These are phyloP conservation scores for Aschersonia sp. DNA, from an alignment of 2,329 filamentous ascomycete genomes.

Conservation along the genomic window DNA sequence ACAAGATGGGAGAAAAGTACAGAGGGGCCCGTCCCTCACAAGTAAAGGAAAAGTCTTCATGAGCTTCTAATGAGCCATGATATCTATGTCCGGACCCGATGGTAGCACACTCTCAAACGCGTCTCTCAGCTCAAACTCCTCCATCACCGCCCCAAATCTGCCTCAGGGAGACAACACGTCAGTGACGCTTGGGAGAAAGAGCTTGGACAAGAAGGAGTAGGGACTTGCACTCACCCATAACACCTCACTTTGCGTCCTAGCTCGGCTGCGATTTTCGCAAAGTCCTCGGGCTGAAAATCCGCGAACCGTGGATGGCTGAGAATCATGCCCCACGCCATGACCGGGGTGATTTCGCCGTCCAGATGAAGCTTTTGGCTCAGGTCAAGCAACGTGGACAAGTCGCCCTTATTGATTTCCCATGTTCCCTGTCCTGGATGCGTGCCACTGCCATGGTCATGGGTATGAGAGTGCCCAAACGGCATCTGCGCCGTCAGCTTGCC, in stretches of 20 bases:
- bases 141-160: constrained; percentile 50
- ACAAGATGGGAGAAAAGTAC: not conserved
- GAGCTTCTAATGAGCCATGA: constrained; percentile 6
- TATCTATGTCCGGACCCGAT: constrained; percentile 5
- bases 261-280: constrained; percentile 57
- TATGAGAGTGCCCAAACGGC: constrained; percentile 35
- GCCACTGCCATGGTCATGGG: constrained; percentile 14
- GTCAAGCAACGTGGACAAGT: constrained; percentile 70
- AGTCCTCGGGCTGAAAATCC: constrained; percentile 53
- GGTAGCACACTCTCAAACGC: constrained; percentile 51
- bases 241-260: constrained; percentile 73
- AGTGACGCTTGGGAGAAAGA: not conserved
- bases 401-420: constrained; percentile 63
- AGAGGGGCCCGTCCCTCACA: not conserved
- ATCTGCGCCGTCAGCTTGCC: constrained; percentile 32
- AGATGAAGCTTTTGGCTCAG: constrained; percentile 71
- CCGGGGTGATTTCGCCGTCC: constrained; percentile 83
- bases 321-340: constrained; percentile 87
- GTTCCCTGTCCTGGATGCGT: constrained; percentile 47
- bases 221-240: constrained; percentile 56
- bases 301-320: constrained; percentile 54
- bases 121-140: constrained; percentile 60
- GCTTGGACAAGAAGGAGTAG: not conserved
- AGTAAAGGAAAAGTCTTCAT: too few relatives aligned
- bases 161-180: not conserved